These are phyloP conservation scores for Panicum hallii DNA, from an alignment of 202 grass and related monocot genomes.

Conservation along the genomic window DNA sequence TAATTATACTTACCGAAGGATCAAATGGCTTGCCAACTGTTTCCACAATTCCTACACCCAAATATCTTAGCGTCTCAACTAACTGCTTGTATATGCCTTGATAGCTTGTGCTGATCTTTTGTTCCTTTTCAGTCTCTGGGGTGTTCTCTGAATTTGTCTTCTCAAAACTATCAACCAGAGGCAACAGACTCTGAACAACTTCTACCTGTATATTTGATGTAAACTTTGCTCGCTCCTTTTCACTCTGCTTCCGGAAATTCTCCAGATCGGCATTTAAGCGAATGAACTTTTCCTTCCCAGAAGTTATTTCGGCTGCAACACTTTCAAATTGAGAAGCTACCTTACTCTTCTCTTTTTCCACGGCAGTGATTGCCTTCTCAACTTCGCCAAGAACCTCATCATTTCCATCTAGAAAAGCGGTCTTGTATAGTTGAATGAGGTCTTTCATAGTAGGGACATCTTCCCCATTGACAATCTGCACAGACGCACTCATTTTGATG, in stretches of 20 bases:
- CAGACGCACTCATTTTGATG: conserved; percentile 2
- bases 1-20: conserved; percentile 76
- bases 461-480: conserved; percentile 57
- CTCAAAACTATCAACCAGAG: conserved; percentile 84
- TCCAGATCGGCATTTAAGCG: conserved; percentile 92
- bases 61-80: conserved; percentile 87
- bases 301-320: conserved; percentile 68
- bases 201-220: conserved; percentile 86
- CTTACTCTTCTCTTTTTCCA: conserved; percentile 67
- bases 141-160: conserved; percentile 64
- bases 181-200: conserved; percentile 40
- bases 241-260: conserved; percentile 88
- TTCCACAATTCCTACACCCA: conserved; percentile 80
- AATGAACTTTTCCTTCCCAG: conserved; percentile 75
- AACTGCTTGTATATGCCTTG: conserved; percentile 44
- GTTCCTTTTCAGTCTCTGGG: conserved; percentile 78
- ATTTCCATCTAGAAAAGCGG: conserved; percentile 72
- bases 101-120: conserved; percentile 80
- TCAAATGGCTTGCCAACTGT: conserved; percentile 98
- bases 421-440: conserved; percentile 81
- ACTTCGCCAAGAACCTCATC: conserved; percentile 63
- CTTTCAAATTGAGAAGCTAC: conserved; percentile 60
- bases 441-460: conserved; percentile 69
- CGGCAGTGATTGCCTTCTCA: conserved; percentile 61
- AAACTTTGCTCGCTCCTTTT: conserved; percentile 82